phyloP scores from a whole-genome alignment of 768 basidiomycete species.

The Sporobolomyces roseus region DNA sequence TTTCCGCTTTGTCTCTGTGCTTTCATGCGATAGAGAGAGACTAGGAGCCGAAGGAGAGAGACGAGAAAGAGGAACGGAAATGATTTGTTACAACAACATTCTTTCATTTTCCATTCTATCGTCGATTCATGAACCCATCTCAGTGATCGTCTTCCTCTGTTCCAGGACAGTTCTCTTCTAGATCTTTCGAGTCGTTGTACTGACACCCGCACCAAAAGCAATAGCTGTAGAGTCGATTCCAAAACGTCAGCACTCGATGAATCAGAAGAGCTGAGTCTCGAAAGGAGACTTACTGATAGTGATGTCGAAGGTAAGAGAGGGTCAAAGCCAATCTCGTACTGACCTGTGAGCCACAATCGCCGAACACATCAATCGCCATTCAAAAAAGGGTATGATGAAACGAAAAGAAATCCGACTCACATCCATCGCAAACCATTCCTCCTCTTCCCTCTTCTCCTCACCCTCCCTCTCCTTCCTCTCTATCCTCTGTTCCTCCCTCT shows the following conservation, averaged over 20 bases:
- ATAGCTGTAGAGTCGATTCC: constrained; percentile 15
- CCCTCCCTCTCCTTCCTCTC: background rate
- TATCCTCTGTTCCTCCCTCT: background rate
- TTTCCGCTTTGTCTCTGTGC: too few relatives aligned
- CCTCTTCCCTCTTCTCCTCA: constrained; percentile 5
- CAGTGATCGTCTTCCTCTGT: constrained; percentile 31
- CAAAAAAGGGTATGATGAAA: too few relatives aligned
- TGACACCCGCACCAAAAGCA: constrained; percentile 43
- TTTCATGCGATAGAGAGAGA: too few relatives aligned
- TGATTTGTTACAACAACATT: background rate
- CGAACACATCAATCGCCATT: too few relatives aligned
- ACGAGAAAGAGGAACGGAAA: too few relatives aligned
- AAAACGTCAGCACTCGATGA: background rate
- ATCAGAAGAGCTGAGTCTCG: background rate
- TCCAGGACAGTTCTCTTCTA: constrained; percentile 25
- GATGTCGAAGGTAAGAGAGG: constrained; percentile 33
- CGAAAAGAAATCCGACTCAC: too few relatives aligned
- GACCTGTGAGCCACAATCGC: too few relatives aligned
- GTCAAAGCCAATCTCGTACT: constrained; percentile 36
- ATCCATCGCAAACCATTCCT: constrained; percentile 36
- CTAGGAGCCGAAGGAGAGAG: too few relatives aligned
- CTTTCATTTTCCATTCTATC: too few relatives aligned
- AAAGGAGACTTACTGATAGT: constrained; percentile 28
- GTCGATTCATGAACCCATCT: background rate
- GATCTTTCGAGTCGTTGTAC: constrained; percentile 26